Evolutionary conservation across 306 rosid species (phyloP).

Genomic region (Dryas drummondii): DNA sequence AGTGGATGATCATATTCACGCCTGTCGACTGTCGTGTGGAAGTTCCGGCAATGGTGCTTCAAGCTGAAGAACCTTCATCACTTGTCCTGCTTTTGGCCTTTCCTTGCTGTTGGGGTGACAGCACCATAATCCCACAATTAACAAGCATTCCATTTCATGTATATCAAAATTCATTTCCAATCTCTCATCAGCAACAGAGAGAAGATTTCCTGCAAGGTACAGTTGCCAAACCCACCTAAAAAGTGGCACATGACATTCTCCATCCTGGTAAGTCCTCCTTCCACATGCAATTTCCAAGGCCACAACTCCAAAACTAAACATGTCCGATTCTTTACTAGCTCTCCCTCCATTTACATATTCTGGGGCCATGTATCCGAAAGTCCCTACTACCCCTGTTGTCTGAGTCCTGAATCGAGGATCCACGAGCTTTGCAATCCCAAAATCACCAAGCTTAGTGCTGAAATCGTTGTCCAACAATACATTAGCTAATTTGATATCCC

Average conservation of each 20-base stretch:
- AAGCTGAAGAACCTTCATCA: constrained; percentile 42
- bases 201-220: constrained; percentile 34
- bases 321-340: constrained; percentile 50
- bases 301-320: constrained; percentile 57
- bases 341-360: constrained; percentile 41
- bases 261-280: constrained; percentile 2
- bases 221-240: constrained; percentile 41
- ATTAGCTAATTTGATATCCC: constrained; percentile 59
- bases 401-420: constrained; percentile 43
- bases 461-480: constrained; percentile 45
- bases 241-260: neutral
- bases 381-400: constrained; percentile 38
- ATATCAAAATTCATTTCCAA: constrained; percentile 18
- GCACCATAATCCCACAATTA: constrained; percentile 47
- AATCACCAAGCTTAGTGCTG: constrained; percentile 54
- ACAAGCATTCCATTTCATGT: constrained; percentile 35
- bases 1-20: constrained; percentile 17
- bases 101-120: constrained; percentile 34
- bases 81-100: constrained; percentile 42
- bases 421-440: constrained; percentile 51
- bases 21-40: constrained; percentile 42
- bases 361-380: constrained; percentile 45
- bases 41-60: constrained; percentile 35
- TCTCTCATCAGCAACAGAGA: constrained; percentile 40
- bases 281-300: constrained; percentile 65